Base-by-base conservation (phyloP, 2,329 filamentous ascomycete genomes). In the Nemania sp. region DNA sequence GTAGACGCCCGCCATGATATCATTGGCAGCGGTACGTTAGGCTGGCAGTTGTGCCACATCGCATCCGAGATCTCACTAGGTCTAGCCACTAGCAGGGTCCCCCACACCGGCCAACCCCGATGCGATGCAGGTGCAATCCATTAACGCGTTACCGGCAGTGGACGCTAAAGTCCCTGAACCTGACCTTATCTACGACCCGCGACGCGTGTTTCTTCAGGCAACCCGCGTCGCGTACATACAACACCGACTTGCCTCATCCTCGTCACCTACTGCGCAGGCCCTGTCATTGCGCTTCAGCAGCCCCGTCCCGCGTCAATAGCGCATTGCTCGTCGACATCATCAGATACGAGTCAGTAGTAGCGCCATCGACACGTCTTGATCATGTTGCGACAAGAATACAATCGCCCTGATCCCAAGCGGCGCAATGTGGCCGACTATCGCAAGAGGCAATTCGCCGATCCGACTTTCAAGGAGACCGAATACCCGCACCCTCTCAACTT, bases 401-500 rank as follows among this genome's bases (percentile, higher is more conserved):
- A 78, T 61, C 79, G 81, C 37, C 75, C 82, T 54, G 80, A 83
- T 50, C 66, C 87, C 3, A 97, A 97, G 73, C 78, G 90, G 67
- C 88, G 91, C 61, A 84, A 86, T 58, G 80, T 84, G 42, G 74
- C 93, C 64, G 89, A 96, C 70, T 77, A 89, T 68, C 89, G 90
- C 66, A 95, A 91, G 75, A 88, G 86, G 70, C 92, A 96, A 71
- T 97, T 97, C 69, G 88, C 88, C 52, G 80, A 84, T 17, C 83
- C 90, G 15, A 77, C 81, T 50, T 96, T 86, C 78, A 86, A 90
- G 71, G 85, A 91, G 61, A 81, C 87, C 52, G 80, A 88, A 37
- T 99, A 97, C 70, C 84, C 87, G 12, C 81, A 93, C 72, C 88
- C 92, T 52, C 82, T 99, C 67, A 99, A 95, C 77, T 93, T 97